Percentiles rank a stretch among this genome's conserved stretches.
These are phyloP conservation scores for Tetracentron sinense DNA, from an alignment of 164 flowering plant genomes.

Conservation along the genomic window DNA sequence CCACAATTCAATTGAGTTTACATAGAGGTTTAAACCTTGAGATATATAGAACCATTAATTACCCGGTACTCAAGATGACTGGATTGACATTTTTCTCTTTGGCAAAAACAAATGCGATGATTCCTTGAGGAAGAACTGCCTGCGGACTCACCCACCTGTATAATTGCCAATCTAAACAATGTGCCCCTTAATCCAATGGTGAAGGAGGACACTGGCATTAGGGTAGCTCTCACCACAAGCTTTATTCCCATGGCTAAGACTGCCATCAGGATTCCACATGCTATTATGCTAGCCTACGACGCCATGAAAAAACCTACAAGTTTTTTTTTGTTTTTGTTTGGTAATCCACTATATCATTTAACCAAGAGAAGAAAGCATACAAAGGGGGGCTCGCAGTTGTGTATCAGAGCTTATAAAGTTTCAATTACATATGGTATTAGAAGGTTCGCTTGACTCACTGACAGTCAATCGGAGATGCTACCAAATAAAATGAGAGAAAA, in stretches of 20 bases:
- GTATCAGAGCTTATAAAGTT: too few species aligned
- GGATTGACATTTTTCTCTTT: conserved; percentile 74
- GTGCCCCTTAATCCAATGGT: conserved; percentile 45
- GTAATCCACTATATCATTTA: too few species aligned
- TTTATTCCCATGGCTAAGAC: conserved; percentile 47
- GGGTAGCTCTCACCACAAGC: conserved; percentile 57
- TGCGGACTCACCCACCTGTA: conserved; percentile 61
- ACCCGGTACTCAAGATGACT: conserved; percentile 70
- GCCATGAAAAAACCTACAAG: conserved; percentile 80
- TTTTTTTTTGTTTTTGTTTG: too few species aligned
- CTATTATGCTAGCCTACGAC: conserved; percentile 46
- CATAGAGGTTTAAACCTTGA: not conserved
- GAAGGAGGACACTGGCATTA: conserved; percentile 55
- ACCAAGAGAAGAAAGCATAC: too few species aligned
- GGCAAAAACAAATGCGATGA: conserved; percentile 78
- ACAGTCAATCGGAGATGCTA: too few species aligned
- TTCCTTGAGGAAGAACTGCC: conserved; percentile 89
- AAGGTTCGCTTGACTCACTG: too few species aligned
- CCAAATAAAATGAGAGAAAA: too few species aligned
- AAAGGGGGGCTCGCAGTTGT: too few species aligned
- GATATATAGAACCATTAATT: conserved; percentile 14
- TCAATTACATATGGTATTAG: too few species aligned
- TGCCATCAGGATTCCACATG: conserved; percentile 54
- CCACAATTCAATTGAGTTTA: too few species aligned
- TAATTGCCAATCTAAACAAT: conserved; percentile 45